Evolutionary conservation across 768 basidiomycete genomes (phyloP).

Genomic region (Heimioporus sp.): DNA sequence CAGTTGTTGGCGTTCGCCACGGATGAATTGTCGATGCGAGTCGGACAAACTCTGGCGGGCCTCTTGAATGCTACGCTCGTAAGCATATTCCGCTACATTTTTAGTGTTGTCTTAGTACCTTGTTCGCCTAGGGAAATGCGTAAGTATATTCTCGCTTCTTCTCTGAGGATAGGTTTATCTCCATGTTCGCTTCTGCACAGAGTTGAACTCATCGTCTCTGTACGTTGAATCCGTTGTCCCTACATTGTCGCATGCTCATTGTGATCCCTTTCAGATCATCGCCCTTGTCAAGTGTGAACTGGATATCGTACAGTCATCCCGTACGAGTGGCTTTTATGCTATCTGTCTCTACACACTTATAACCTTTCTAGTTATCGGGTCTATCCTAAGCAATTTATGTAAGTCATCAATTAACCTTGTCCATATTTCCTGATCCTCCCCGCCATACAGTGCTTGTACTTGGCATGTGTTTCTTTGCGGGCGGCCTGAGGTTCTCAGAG

Average conservation of each 20-base stretch:
- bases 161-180: background rate
- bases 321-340: conserved; percentile 39
- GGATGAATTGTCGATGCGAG: conserved; percentile 77
- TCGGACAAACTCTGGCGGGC: conserved; percentile 82
- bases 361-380: conserved; percentile 61
- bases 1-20: conserved; percentile 83
- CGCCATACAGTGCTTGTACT: conserved; percentile 65
- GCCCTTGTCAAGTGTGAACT: conserved; percentile 83
- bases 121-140: conserved; percentile 28
- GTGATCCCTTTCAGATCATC: conserved; percentile 50
- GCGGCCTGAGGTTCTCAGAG: conserved; percentile 72
- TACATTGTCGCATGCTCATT: background rate
- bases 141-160: conserved; percentile 8
- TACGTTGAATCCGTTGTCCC: conserved; percentile 22
- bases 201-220: conserved; percentile 68
- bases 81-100: conserved; percentile 16
- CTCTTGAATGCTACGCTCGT: conserved; percentile 85
- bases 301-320: conserved; percentile 74
- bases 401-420: conserved; percentile 17
- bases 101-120: background rate
- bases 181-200: conserved; percentile 17
- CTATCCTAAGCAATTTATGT: conserved; percentile 78
- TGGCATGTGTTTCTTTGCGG: conserved; percentile 84
- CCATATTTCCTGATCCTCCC: background rate
- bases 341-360: too few species aligned